Percentiles rank a stretch among this genome's conserved stretches.
Evolutionary conservation across 176 grass and related monocot genomes (phyloP).

Genomic region (Paspalum vaginatum): DNA sequence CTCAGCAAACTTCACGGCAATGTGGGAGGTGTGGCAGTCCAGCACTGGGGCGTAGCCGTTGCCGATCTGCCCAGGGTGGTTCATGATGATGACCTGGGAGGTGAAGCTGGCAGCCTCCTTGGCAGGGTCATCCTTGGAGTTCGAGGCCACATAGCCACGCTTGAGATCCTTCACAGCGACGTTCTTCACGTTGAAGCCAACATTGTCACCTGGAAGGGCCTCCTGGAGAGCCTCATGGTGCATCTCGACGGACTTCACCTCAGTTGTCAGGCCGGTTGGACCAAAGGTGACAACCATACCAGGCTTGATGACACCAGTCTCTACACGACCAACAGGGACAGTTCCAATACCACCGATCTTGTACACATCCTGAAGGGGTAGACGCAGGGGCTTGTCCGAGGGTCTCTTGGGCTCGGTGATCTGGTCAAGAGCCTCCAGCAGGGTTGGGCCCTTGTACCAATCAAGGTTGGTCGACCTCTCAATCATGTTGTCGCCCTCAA

Average conservation of each 20-base stretch:
- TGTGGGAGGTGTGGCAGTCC: conserved; percentile 92
- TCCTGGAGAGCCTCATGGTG: conserved; percentile 85
- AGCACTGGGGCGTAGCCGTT: conserved; percentile 85
- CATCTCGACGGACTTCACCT: conserved; percentile 95
- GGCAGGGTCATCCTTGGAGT: conserved; percentile 92
- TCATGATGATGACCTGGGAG: conserved; percentile 95
- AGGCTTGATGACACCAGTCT: conserved; percentile 81
- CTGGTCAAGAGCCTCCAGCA: too few relatives aligned
- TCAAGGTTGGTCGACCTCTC: too few relatives aligned
- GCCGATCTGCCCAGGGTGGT: conserved; percentile 92
- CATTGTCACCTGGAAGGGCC: conserved; percentile 78
- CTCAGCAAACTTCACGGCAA: conserved; percentile 88
- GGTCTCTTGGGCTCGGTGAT: background rate
- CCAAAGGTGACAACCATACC: conserved; percentile 85
- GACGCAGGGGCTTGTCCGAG: conserved; percentile 1
- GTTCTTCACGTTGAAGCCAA: conserved; percentile 85
- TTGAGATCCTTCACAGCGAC: conserved; percentile 92
- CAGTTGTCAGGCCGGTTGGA: conserved; percentile 75
- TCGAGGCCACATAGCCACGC: conserved; percentile 80
- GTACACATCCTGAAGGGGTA: background rate
- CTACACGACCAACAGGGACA: conserved; percentile 60
- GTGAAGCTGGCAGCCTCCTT: conserved; percentile 87
- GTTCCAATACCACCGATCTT: background rate
- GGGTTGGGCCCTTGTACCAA: too few relatives aligned
- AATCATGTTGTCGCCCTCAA: too few relatives aligned